Evolutionary conservation across 257 asterid species (phyloP).

Genomic region (Scutellaria galericulata): DNA sequence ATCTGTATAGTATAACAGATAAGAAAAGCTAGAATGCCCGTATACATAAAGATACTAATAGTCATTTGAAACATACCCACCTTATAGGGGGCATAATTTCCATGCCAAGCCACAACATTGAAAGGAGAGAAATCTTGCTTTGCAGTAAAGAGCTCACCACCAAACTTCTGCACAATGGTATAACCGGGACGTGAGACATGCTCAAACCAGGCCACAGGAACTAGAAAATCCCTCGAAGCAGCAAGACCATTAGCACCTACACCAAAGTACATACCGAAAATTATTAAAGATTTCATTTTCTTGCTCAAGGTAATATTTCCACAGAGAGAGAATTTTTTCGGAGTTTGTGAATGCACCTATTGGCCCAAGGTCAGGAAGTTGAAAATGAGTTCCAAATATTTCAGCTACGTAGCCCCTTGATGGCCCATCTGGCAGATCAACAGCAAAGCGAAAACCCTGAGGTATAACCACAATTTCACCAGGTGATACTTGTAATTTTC

Average conservation of each 20-base stretch:
- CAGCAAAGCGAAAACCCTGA: slow-evolving; percentile 82
- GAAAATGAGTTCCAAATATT: slow-evolving; percentile 92
- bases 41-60: not conserved
- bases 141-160: slow-evolving; percentile 95
- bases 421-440: slow-evolving; percentile 91
- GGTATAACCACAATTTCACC: slow-evolving; percentile 87
- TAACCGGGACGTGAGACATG: slow-evolving; percentile 66
- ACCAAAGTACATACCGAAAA: slow-evolving; percentile 13
- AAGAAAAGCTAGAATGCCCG: too few relatives aligned
- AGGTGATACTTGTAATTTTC: slow-evolving; percentile 75
- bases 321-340: not conserved
- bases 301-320: slow-evolving; percentile 4
- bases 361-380: slow-evolving; percentile 98
- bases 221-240: slow-evolving; percentile 90
- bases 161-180: slow-evolving; percentile 89
- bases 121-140: slow-evolving; percentile 95
- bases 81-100: slow-evolving; percentile 92
- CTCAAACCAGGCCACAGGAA: slow-evolving; percentile 90
- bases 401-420: slow-evolving; percentile 94
- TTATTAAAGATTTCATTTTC: slow-evolving; percentile 12
- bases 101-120: slow-evolving; percentile 99
- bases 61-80: slow-evolving; percentile 35
- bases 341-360: slow-evolving; percentile 59
- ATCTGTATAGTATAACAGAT: not conserved
- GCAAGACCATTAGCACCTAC: slow-evolving; percentile 98